Evolutionary conservation across 345 rosid genomes (phyloP).

Genomic region (Clarkia xantiana): DNA sequence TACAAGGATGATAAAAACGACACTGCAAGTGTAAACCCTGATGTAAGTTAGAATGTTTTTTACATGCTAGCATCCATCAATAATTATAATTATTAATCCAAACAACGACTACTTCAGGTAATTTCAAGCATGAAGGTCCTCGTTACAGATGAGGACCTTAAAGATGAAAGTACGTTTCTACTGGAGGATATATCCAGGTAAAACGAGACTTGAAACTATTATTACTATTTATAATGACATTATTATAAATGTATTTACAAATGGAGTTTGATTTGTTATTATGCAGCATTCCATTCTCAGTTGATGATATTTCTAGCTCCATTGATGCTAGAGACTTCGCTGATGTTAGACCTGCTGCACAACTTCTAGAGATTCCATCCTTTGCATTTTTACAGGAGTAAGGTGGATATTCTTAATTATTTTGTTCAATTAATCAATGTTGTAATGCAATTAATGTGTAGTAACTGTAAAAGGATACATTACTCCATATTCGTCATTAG

Average conservation of each 20-base stretch:
- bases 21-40: constrained; percentile 44
- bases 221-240: background rate
- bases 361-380: constrained; percentile 54
- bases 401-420: constrained; percentile 4
- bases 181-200: constrained; percentile 76
- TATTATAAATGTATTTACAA: background rate
- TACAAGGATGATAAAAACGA: constrained; percentile 50
- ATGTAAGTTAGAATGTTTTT: constrained; percentile 25
- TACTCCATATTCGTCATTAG: too few species aligned
- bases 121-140: constrained; percentile 62
- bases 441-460: too few species aligned
- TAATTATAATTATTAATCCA: too few species aligned
- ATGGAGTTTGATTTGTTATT: constrained; percentile 1
- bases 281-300: constrained; percentile 71
- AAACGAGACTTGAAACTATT: background rate
- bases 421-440: too few species aligned
- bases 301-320: constrained; percentile 47
- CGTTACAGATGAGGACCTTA: constrained; percentile 43
- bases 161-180: constrained; percentile 39
- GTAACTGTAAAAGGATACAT: too few species aligned
- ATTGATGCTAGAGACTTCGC: constrained; percentile 46
- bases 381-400: constrained; percentile 64
- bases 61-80: too few species aligned
- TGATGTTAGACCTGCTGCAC: constrained; percentile 48
- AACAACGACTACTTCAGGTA: constrained; percentile 29